Percentiles rank a stretch among this genome's conserved stretches.
These are phyloP conservation scores for Sphaerulina vaccinii DNA, from an alignment of 2,329 filamentous ascomycete species.

Conservation along the genomic window DNA sequence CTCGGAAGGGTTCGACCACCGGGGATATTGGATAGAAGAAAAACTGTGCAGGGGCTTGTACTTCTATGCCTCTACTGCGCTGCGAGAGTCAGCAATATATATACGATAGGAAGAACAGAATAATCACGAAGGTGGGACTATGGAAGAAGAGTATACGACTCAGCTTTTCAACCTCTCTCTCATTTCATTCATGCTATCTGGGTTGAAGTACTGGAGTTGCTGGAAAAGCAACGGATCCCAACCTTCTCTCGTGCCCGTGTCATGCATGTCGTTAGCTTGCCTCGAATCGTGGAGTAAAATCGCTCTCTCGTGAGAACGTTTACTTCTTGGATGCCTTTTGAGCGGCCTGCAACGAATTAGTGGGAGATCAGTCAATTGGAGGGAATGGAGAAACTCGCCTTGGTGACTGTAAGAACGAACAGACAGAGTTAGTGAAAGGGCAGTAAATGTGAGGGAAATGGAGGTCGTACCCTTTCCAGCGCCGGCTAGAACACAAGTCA, in stretches of 20 bases:
- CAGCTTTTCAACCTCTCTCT: not conserved
- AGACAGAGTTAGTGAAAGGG: not conserved
- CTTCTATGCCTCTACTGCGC: too few relatives aligned
- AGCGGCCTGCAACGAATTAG: constrained; percentile 42
- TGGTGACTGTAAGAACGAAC: not conserved
- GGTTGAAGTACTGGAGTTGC: not conserved
- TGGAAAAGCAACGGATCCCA: not conserved
- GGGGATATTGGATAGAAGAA: too few relatives aligned
- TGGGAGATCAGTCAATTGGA: not conserved
- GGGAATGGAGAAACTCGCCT: not conserved
- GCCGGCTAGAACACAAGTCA: constrained; percentile 15
- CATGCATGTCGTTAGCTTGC: not conserved
- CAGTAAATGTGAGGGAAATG: not conserved
- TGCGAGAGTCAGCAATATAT: too few relatives aligned
- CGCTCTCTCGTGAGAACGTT: constrained; percentile 22
- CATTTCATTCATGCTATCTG: not conserved
- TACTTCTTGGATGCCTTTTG: constrained; percentile 43
- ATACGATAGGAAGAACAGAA: not conserved
- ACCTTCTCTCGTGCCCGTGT: not conserved
- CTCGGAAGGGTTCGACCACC: too few relatives aligned
- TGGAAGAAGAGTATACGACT: not conserved
- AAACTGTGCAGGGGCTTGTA: too few relatives aligned
- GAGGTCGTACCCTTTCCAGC: constrained; percentile 44
- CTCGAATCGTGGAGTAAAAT: constrained; percentile 12
- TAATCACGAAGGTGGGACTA: not conserved